These are phyloP conservation scores for Cryphonectria carpinicola DNA, from an alignment of 2,329 filamentous ascomycete genomes.

Conservation along the genomic window DNA sequence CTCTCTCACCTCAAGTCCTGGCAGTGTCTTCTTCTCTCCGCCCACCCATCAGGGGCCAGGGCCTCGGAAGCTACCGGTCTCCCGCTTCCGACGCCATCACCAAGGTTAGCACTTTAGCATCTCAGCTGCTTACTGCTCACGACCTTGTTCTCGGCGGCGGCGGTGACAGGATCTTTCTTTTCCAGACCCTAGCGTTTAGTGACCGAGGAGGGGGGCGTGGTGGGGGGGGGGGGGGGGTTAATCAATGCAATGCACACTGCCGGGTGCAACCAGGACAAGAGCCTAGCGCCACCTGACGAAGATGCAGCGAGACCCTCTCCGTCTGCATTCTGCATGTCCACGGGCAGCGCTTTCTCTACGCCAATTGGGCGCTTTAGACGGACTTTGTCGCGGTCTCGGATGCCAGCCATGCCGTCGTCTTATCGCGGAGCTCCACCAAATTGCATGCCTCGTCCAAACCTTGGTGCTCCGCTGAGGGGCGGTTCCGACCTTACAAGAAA, in stretches of 20 bases:
- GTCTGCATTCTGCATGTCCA: neutral
- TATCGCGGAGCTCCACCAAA: constrained; percentile 5
- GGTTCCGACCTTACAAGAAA: neutral
- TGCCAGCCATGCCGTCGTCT: constrained; percentile 6
- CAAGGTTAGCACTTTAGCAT: neutral
- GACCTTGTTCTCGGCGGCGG: neutral
- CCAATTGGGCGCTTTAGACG: constrained; percentile 1
- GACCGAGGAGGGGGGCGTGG: neutral
- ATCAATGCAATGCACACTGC: neutral
- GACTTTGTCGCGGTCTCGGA: neutral
- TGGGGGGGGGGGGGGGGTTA: neutral
- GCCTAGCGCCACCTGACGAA: constrained; percentile 2
- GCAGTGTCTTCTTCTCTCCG: neutral
- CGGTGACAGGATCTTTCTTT: neutral
- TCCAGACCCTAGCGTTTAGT: neutral
- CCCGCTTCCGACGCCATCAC: neutral
- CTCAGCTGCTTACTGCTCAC: neutral
- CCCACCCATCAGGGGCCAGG: constrained; percentile 7
- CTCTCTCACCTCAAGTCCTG: neutral
- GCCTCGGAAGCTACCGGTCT: neutral
- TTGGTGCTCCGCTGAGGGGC: neutral
- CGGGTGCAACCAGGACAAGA: neutral
- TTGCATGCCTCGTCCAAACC: neutral
- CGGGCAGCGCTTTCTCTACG: neutral
- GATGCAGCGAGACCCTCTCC: constrained; percentile 4